These are phyloP conservation scores for Stephania japonica DNA, from an alignment of 164 flowering plant species.

Conservation along the genomic window DNA sequence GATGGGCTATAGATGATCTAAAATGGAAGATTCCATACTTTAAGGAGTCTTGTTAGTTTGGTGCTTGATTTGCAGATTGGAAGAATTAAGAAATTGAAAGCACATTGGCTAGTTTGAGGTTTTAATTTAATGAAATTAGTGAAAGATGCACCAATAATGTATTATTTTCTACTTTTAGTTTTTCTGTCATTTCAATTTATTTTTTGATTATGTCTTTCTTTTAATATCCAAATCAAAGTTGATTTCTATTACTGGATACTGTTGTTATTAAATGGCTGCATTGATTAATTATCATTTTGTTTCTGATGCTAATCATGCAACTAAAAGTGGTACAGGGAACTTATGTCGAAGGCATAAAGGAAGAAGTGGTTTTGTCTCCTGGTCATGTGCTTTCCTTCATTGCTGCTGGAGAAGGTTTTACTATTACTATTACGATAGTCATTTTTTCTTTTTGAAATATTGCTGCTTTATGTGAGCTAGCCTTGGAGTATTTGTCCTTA, in stretches of 20 bases:
- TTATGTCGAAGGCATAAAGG: conserved; percentile 98
- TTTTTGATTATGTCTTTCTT: no score
- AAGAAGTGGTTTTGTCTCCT: conserved; percentile 97
- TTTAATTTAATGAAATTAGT: no score
- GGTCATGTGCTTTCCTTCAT: conserved; percentile 98
- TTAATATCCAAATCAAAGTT: no score
- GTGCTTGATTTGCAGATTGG: no score
- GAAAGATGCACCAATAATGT: no score
- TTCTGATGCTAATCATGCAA: conserved; percentile 3
- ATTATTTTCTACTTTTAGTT: no score
- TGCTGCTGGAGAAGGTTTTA: conserved; percentile 97
- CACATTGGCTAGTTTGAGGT: no score
- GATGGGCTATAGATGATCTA: no score
- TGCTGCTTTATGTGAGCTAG: background rate
- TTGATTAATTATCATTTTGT: background rate
- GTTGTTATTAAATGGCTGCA: background rate
- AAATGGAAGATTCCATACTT: no score
- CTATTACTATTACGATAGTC: background rate
- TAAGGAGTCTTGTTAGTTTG: no score
- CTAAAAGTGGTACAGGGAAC: conserved; percentile 59
- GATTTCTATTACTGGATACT: background rate
- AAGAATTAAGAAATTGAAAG: no score
- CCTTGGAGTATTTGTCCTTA: background rate
- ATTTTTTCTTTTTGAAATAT: background rate
- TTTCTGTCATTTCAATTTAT: no score